Evolutionary conservation across 1,284 basidiomycete genomes (phyloP), one percentile per base, ranked within the genome.

Genomic region (Sporisorium reilianum): DNA sequence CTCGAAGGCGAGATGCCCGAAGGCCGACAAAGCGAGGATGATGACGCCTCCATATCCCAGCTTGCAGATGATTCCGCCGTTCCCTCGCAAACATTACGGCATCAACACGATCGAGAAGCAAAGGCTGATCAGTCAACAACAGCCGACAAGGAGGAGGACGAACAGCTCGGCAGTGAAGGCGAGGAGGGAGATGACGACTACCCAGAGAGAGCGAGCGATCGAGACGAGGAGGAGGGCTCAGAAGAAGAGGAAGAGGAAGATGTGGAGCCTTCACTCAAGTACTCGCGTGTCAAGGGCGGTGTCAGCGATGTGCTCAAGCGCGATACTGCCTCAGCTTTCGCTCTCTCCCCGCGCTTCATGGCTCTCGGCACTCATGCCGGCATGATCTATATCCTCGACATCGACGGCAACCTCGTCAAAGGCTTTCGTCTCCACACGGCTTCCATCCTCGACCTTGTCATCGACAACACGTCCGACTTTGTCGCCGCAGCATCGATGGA

Each of bases 391-490:
- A 88, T 97, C 28, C 87, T 97, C 11, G 92, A 91, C 82, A 88
- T 93, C 55, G 86, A 89, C 23, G 94, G 95, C 10, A 89, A 91
- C 65, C 90, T 93, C 54, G 88, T 96, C 85, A 95, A 94, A 86
- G 94, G 93, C 6, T 97, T 92, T 84, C 91, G 94, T 71, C 92
- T 93, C 3, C 97, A 99, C 82, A 88, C 91, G n/a, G 96, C 96
- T 0, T 93, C 92, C 20, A 88, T 99, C 55, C 90, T 91, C 51
- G 94, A 94, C 81, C 90, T 98, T 38, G 89, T 89, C 52, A 88
- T 99, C 79, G 96, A 98, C 84, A 87, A 89, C 53, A 92, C 92
- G 1, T 91, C 90, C 44, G 94, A 97, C 64, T 98, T 94, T 83
- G 89, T 99, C 5, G 94, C 91, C 1, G 95, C 94, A 10, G 93